phyloP scores from a whole-genome alignment of 1,139 yeast genomes.

The Saccharomyces uvarum region DNA sequence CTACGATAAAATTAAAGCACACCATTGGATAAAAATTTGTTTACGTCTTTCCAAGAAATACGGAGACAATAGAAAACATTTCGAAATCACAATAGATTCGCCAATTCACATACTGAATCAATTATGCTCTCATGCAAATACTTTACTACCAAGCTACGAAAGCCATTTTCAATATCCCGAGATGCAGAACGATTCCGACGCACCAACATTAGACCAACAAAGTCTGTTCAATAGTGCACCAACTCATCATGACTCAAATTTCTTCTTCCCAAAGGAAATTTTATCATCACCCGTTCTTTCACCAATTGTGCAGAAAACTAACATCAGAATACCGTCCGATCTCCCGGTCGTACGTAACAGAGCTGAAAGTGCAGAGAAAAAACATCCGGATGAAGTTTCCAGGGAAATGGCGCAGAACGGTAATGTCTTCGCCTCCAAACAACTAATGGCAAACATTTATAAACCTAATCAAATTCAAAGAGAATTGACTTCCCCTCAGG shows the following conservation, averaged over 20 bases:
- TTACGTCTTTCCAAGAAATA: conserved; percentile 62
- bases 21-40: conserved; percentile 90
- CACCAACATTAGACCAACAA: not conserved
- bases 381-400: conserved; percentile 9
- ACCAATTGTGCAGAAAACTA: conserved; percentile 46
- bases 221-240: not conserved
- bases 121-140: conserved; percentile 65
- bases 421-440: conserved; percentile 19
- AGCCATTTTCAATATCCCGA: conserved; percentile 18
- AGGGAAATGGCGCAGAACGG: conserved; percentile 8
- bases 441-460: conserved; percentile 44
- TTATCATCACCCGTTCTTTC: conserved; percentile 39
- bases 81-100: conserved; percentile 83
- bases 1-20: conserved; percentile 66
- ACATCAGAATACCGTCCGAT: conserved; percentile 21
- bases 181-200: conserved; percentile 6
- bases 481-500: conserved; percentile 51
- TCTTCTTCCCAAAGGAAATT: conserved; percentile 34
- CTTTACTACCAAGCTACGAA: conserved; percentile 40
- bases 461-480: conserved; percentile 42
- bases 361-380: conserved; percentile 10
- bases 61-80: conserved; percentile 64
- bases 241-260: conserved; percentile 30
- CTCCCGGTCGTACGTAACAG: conserved; percentile 12
- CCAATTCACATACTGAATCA: conserved; percentile 67